phyloP scores from a whole-genome alignment of 2,329 filamentous ascomycete genomes.

The Pyrenophora graminea region DNA sequence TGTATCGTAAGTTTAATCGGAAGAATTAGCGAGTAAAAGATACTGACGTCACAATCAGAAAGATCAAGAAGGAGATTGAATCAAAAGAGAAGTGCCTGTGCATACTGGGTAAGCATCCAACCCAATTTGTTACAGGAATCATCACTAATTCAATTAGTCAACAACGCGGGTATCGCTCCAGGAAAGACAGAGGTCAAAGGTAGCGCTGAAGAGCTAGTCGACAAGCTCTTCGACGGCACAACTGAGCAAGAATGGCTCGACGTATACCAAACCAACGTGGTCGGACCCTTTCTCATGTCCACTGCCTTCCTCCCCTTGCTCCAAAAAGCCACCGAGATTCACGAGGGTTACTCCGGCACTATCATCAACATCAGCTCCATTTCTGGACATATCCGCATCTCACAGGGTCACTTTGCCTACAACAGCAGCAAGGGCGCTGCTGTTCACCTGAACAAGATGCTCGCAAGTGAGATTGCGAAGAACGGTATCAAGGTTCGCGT shows the following conservation, averaged over 20 bases:
- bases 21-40: background rate
- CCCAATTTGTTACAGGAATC: slow-evolving; percentile 51
- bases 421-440: slow-evolving; percentile 57
- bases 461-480: slow-evolving; percentile 59
- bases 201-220: slow-evolving; percentile 49
- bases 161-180: slow-evolving; percentile 52
- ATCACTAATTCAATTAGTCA: slow-evolving; percentile 11
- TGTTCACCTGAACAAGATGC: slow-evolving; percentile 60
- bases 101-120: slow-evolving; percentile 44
- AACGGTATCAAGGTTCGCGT: slow-evolving; percentile 59
- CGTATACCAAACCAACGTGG: slow-evolving; percentile 54
- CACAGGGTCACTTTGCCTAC: slow-evolving; percentile 55
- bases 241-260: slow-evolving; percentile 53
- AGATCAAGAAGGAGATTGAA: slow-evolving; percentile 50
- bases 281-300: slow-evolving; percentile 54
- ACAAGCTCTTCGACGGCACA: slow-evolving; percentile 52
- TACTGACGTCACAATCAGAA: slow-evolving; percentile 23
- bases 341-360: slow-evolving; percentile 49
- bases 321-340: slow-evolving; percentile 48
- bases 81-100: slow-evolving; percentile 51
- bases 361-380: slow-evolving; percentile 55
- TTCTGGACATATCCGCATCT: slow-evolving; percentile 52
- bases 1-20: slow-evolving; percentile 38
- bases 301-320: slow-evolving; percentile 54
- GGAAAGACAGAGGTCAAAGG: slow-evolving; percentile 46